These are phyloP conservation scores for Vigna hirtella DNA, from an alignment of 306 rosid species.

Conservation along the genomic window DNA sequence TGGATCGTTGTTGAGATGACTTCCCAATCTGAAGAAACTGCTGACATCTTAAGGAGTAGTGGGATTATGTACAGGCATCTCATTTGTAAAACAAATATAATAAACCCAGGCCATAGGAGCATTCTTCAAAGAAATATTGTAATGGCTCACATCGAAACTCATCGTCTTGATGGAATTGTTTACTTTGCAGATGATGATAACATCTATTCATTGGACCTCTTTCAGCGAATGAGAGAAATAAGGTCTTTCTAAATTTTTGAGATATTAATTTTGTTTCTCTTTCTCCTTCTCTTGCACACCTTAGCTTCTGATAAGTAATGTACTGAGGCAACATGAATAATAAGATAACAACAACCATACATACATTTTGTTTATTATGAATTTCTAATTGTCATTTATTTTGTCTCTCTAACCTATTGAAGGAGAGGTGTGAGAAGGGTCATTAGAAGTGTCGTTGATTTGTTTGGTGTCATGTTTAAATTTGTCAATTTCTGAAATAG, in stretches of 20 bases:
- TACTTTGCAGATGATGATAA: slow-evolving; percentile 85
- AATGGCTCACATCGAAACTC: slow-evolving; percentile 81
- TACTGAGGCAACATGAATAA: neutral
- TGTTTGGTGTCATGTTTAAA: slow-evolving; percentile 12
- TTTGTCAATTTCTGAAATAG: slow-evolving; percentile 5
- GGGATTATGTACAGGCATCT: slow-evolving; percentile 90
- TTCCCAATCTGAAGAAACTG: slow-evolving; percentile 86
- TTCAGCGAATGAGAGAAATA: slow-evolving; percentile 85
- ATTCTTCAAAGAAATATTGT: slow-evolving; percentile 80
- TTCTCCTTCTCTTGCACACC: slow-evolving; percentile 31
- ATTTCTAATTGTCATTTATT: neutral
- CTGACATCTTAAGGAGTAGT: slow-evolving; percentile 70
- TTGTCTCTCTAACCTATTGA: slow-evolving; percentile 11
- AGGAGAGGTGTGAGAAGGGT: slow-evolving; percentile 15
- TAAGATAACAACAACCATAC: slow-evolving; percentile 1
- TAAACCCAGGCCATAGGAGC: slow-evolving; percentile 59
- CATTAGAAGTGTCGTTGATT: slow-evolving; percentile 10
- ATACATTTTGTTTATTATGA: neutral
- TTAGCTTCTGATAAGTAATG: neutral
- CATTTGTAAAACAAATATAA: slow-evolving; percentile 65
- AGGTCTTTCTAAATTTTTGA: slow-evolving; percentile 56
- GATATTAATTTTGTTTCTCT: slow-evolving; percentile 22
- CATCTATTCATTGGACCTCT: slow-evolving; percentile 66
- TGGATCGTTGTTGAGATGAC: slow-evolving; percentile 92
- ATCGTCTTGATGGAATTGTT: slow-evolving; percentile 84